A percentile compares a stretch with the other conserved stretches of the same genome.
Conservation (phyloP, 2,329 filamentous ascomycete genomes). For the Aspergillus caelatus region DNA sequence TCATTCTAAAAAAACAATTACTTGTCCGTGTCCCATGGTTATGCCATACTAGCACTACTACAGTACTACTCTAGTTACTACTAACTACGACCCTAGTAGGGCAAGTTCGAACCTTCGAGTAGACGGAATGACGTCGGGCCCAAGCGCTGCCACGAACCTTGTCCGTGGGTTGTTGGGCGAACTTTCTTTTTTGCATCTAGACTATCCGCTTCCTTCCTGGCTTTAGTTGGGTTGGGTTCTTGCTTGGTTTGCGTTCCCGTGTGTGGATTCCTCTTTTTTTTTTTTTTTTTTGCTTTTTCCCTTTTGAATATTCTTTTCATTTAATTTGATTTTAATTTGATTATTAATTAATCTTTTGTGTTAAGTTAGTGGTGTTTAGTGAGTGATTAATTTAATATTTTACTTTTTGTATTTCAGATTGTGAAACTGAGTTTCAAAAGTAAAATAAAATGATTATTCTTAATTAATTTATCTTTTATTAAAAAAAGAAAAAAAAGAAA, state of each 20-base stretch:
- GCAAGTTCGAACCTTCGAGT: too few species aligned
- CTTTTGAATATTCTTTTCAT: neutral
- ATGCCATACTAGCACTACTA: too few species aligned
- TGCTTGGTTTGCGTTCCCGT: neutral
- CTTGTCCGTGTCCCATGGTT: too few species aligned
- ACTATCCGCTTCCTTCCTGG: neutral
- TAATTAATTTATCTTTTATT: too few species aligned
- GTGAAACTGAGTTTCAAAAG: neutral
- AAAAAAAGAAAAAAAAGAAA: neutral
- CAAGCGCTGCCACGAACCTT: neutral
- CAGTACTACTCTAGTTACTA: too few species aligned
- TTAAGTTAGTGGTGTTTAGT: too few species aligned
- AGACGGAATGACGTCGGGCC: neutral
- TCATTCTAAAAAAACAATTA: too few species aligned
- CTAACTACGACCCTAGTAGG: too few species aligned
- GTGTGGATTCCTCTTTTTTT: neutral
- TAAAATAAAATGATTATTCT: neutral
- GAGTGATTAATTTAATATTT: neutral
- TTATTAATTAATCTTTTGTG: neutral
- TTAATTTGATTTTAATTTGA: neutral
- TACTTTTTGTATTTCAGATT: neutral
- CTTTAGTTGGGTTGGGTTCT: neutral
- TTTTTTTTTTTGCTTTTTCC: neutral
- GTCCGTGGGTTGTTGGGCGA: neutral
- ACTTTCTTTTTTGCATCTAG: neutral